Evolutionary conservation across 2,329 filamentous ascomycete species (phyloP).

Genomic region (Verticillium alfalfae): DNA sequence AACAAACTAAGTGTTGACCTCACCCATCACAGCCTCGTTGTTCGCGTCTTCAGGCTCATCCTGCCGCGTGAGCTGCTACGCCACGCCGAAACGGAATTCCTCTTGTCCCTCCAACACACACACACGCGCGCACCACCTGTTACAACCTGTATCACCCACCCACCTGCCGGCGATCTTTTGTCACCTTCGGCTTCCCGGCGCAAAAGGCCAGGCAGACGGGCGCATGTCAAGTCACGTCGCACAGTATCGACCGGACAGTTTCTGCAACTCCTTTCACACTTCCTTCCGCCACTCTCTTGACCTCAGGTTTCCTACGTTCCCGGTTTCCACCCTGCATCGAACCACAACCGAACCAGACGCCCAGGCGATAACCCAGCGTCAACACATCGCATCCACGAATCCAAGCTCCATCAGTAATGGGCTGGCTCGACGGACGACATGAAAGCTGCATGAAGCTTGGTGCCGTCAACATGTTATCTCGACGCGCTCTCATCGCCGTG

Average conservation of each 20-base stretch:
- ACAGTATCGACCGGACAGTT: too few species aligned
- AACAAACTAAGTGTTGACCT: neutral
- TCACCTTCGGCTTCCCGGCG: neutral
- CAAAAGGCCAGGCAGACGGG: neutral
- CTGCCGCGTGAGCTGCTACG: neutral
- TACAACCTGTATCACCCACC: neutral
- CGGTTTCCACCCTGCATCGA: too few species aligned
- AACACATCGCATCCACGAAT: neutral
- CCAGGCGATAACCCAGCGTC: too few species aligned
- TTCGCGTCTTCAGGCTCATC: neutral
- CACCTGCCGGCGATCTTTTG: neutral
- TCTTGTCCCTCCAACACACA: neutral
- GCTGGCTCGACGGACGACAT: constrained; percentile 3
- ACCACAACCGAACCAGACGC: too few species aligned
- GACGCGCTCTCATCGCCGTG: constrained; percentile 19
- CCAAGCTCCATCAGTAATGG: neutral
- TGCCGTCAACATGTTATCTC: constrained; percentile 17
- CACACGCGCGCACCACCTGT: neutral
- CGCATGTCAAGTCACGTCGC: neutral
- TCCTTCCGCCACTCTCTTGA: neutral
- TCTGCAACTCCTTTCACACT: neutral
- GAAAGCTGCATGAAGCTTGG: constrained; percentile 5
- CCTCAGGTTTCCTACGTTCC: too few species aligned
- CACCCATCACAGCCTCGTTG: neutral
- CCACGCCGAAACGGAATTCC: neutral